These are phyloP conservation scores for Trichophyton simii DNA, from an alignment of 2,329 filamentous ascomycete genomes.

Conservation along the genomic window DNA sequence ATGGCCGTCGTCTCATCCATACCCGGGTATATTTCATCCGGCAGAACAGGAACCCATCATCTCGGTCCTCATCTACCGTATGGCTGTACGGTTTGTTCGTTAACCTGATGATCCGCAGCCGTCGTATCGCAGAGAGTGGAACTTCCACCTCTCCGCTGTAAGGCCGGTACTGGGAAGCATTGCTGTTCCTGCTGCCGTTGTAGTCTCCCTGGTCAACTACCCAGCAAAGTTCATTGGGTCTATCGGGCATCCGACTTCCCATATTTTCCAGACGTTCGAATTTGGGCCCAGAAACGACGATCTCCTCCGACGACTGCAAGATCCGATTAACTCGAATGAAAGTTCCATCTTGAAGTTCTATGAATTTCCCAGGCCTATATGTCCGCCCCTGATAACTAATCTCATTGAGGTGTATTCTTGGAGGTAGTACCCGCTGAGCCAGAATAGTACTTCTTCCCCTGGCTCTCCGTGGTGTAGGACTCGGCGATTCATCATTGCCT, in stretches of 20 bases:
- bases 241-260: slow-evolving; percentile 25
- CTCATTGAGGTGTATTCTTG: slow-evolving; percentile 5
- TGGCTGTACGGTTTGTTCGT: slow-evolving; percentile 45
- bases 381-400: slow-evolving; percentile 14
- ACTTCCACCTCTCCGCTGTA: slow-evolving; percentile 27
- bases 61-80: slow-evolving; percentile 14
- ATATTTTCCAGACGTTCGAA: slow-evolving; percentile 24
- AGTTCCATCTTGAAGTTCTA: slow-evolving; percentile 27
- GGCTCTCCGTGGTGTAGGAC: background rate
- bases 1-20: slow-evolving; percentile 9
- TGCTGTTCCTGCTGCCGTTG: background rate
- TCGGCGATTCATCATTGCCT: background rate
- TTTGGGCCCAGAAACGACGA: slow-evolving; percentile 29
- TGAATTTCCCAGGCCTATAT: slow-evolving; percentile 20
- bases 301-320: slow-evolving; percentile 11
- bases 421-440: background rate
- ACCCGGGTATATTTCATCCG: slow-evolving; percentile 21
- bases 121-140: slow-evolving; percentile 25
- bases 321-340: slow-evolving; percentile 34
- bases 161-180: slow-evolving; percentile 6
- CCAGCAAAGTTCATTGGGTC: slow-evolving; percentile 37
- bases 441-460: background rate
- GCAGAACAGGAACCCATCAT: slow-evolving; percentile 25
- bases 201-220: slow-evolving; percentile 21
- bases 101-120: slow-evolving; percentile 34